Evolutionary conservation across 169 alveolate species (phyloP), one percentile per base, ranked within the genome.

Genomic region (Babesia bovis): DNA sequence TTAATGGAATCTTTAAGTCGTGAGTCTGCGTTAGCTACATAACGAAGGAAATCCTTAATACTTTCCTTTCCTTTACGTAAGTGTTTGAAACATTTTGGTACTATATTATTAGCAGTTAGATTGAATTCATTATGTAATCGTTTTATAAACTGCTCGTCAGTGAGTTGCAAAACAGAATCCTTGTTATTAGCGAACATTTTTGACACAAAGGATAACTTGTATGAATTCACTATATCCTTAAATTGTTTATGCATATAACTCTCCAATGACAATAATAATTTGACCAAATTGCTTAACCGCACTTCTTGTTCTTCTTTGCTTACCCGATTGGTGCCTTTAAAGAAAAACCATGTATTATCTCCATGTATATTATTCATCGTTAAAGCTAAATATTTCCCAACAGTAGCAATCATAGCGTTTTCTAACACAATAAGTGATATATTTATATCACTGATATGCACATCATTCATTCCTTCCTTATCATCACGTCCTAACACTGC

Each of bases 371-470:
- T 61, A 0, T 40, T 36, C 26, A 47, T 51, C 4, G 87, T 78
- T 67, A 69, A 45, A 25, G 40, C 70, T 7, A 78, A n/a, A 30
- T 67, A 78, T 10, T 40, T 3, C 12, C 21, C 36, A 3, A 66
- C n/a, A 7, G 68, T 51, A 4, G 76, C 75, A 15, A 68, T 36
- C 3, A 78, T 15, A 6, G 83, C 68, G 56, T 25, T 58, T 26
- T 78, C 87, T 19, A 65, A 40, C 25, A 69, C 13, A 5, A 58
- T 38, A 17, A n/a, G 38, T 30, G 17, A 56, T n/a, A 2, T 36
- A 1, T 40, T 40, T 10, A 40, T 40, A 15, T 40, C 59, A 17
- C 59, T 50, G 59, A n/a, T 12, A 23, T 23, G 30, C n/a, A n/a
- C n/a, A n/a, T n/a, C n/a, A n/a, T n/a, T n/a, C n/a, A n/a, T n/a